phyloP scores from a whole-genome alignment of 2,329 filamentous ascomycete genomes.

The Paracoccidioides brasiliensis region DNA sequence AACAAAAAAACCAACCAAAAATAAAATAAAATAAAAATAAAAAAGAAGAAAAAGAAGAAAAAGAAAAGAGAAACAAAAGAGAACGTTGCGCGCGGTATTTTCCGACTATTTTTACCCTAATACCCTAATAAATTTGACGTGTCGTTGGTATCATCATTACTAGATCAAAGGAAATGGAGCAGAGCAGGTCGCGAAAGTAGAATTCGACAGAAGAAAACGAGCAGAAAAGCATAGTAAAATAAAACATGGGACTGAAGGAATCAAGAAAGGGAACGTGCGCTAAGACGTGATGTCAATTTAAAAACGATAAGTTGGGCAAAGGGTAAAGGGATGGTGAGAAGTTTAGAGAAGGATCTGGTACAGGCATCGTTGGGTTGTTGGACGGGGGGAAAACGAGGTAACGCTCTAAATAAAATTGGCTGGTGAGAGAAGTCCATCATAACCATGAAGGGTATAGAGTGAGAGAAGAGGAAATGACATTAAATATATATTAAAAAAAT shows the following conservation, averaged over 20 bases:
- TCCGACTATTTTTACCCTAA: neutral
- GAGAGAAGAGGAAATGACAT: neutral
- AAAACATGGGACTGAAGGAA: too few species aligned
- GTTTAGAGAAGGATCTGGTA: too few species aligned
- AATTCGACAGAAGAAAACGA: too few species aligned
- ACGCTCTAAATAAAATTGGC: too few species aligned
- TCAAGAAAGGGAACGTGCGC: too few species aligned
- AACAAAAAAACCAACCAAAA: neutral
- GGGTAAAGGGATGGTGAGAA: too few species aligned
- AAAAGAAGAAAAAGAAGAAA: neutral
- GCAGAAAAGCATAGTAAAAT: too few species aligned
- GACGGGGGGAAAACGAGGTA: too few species aligned
- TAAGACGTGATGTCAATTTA: too few species aligned
- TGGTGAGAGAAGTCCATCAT: neutral
- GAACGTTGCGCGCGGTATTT: neutral
- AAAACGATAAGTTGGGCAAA: too few species aligned
- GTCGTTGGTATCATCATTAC: neutral
- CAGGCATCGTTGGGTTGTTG: too few species aligned
- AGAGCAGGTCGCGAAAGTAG: neutral
- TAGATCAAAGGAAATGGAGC: neutral
- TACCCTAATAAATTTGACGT: neutral
- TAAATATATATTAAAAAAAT: conserved; percentile 6
- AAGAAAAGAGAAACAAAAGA: neutral
- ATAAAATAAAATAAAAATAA: neutral
- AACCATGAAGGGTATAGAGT: neutral